Evolutionary conservation across 768 basidiomycete genomes (phyloP).

Genomic region (Amanita thiersii): DNA sequence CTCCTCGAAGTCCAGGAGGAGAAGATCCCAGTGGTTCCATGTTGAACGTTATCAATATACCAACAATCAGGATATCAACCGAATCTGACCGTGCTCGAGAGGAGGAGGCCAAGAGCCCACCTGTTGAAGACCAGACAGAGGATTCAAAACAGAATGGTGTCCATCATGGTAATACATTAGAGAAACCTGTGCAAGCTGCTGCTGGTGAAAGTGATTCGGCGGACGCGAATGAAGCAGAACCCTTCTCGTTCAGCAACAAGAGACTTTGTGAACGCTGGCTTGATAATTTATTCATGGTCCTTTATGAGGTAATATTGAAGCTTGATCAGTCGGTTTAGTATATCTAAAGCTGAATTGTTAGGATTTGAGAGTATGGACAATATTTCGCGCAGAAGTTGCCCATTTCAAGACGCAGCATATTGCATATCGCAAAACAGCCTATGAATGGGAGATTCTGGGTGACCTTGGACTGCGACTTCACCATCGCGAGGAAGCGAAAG

Average conservation of each 20-base stretch:
- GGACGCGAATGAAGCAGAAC: slow-evolving; percentile 34
- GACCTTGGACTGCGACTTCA: slow-evolving; percentile 90
- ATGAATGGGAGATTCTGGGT: slow-evolving; percentile 98
- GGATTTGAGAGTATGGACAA: slow-evolving; percentile 98
- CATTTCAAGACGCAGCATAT: slow-evolving; percentile 99
- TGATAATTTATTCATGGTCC: slow-evolving; percentile 96
- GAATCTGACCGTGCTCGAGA: slow-evolving; percentile 42
- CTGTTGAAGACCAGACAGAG: slow-evolving; percentile 21
- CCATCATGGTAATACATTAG: slow-evolving; percentile 20
- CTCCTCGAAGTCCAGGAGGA: slow-evolving; percentile 31
- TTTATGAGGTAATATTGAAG: slow-evolving; percentile 97
- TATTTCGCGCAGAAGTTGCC: slow-evolving; percentile 96
- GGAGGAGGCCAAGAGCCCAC: slow-evolving; percentile 15
- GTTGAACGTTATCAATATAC: slow-evolving; percentile 23
- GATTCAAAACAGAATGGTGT: slow-evolving; percentile 24
- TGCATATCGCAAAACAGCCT: slow-evolving; percentile 92
- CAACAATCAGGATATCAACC: slow-evolving; percentile 73
- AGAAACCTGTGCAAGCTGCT: slow-evolving; percentile 46
- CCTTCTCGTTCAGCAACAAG: slow-evolving; percentile 94
- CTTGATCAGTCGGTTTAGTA: too few species aligned
- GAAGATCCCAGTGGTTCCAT: slow-evolving; percentile 18
- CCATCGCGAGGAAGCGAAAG: slow-evolving; percentile 98
- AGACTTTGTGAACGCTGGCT: slow-evolving; percentile 96
- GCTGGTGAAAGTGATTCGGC: slow-evolving; percentile 34
- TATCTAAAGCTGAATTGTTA: too few species aligned